A percentile compares a stretch with the other conserved stretches of the same genome.
These are phyloP conservation scores for Potentilla sterilis DNA, from an alignment of 306 rosid species.

Conservation along the genomic window DNA sequence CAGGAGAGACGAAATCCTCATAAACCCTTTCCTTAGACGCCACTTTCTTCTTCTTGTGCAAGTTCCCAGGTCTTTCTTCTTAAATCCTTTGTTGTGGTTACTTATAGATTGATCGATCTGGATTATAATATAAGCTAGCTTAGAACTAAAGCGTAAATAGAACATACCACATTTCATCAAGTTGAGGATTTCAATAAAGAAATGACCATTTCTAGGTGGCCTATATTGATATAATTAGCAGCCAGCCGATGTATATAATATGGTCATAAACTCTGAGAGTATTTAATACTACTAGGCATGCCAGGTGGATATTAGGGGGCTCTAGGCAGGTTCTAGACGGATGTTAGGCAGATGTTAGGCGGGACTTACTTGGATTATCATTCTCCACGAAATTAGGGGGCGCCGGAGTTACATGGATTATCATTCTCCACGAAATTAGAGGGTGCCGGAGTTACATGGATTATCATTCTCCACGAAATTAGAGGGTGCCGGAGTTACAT, in stretches of 20 bases:
- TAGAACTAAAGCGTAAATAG: not conserved
- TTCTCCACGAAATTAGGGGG: too few relatives aligned
- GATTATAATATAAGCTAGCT: not conserved
- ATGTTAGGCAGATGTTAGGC: too few relatives aligned
- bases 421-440: too few relatives aligned
- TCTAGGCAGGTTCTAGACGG: too few relatives aligned
- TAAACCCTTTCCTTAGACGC: constrained; percentile 50
- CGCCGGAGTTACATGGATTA: too few relatives aligned
- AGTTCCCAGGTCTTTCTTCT: constrained; percentile 33
- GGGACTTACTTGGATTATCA: too few relatives aligned
- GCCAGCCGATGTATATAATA: not conserved
- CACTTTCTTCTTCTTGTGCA: constrained; percentile 44
- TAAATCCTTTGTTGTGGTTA: not conserved
- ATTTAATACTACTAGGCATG: too few relatives aligned
- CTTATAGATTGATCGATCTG: not conserved
- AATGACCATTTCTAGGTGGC: not conserved
- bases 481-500: too few relatives aligned
- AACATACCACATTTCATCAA: constrained; percentile 8
- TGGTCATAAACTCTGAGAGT: too few relatives aligned
- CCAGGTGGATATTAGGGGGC: too few relatives aligned
- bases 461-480: too few relatives aligned
- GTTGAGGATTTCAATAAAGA: constrained; percentile 1
- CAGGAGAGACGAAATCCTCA: constrained; percentile 20
- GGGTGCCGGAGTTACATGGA: too few relatives aligned
- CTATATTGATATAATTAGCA: not conserved